These are phyloP conservation scores for Blastobotrys aristatus DNA, from an alignment of 1,139 yeast genomes.

Conservation along the genomic window DNA sequence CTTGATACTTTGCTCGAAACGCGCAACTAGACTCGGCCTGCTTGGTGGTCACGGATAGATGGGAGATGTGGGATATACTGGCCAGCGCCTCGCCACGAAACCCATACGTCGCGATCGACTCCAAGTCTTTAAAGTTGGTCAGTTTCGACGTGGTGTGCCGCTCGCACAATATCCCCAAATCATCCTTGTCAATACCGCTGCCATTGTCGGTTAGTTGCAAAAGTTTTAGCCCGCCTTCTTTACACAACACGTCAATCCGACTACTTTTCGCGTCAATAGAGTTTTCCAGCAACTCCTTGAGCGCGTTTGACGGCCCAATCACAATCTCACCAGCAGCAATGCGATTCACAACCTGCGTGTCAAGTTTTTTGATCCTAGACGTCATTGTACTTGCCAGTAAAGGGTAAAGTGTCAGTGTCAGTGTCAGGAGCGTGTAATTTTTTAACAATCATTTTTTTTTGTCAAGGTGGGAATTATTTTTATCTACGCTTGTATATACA, in stretches of 20 bases:
- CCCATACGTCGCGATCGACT: constrained; percentile 55
- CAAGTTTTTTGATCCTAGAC: constrained; percentile 36
- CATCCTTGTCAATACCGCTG: constrained; percentile 54
- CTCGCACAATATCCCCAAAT: constrained; percentile 56
- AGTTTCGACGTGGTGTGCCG: constrained; percentile 73
- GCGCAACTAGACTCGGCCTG: constrained; percentile 60
- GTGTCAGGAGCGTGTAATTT: too few relatives aligned
- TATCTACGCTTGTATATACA: constrained; percentile 30
- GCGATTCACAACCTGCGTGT: constrained; percentile 67
- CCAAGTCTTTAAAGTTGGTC: constrained; percentile 46
- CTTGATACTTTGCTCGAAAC: constrained; percentile 52
- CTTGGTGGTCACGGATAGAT: constrained; percentile 72
- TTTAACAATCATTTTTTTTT: not conserved
- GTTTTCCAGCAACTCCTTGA: constrained; percentile 75
- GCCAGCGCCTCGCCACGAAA: constrained; percentile 81
- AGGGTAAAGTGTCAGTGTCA: too few relatives aligned
- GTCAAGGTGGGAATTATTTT: not conserved
- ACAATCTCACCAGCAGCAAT: constrained; percentile 98
- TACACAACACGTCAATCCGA: constrained; percentile 55
- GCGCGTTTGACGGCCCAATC: constrained; percentile 83
- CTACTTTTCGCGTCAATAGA: constrained; percentile 70
- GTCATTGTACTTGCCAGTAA: not conserved
- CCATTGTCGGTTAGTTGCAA: constrained; percentile 75
- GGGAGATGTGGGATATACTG: constrained; percentile 58
- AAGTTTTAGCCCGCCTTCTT: constrained; percentile 59